phyloP scores from a whole-genome alignment of 148 eudicot genomes.

The Euryodendron excelsum region DNA sequence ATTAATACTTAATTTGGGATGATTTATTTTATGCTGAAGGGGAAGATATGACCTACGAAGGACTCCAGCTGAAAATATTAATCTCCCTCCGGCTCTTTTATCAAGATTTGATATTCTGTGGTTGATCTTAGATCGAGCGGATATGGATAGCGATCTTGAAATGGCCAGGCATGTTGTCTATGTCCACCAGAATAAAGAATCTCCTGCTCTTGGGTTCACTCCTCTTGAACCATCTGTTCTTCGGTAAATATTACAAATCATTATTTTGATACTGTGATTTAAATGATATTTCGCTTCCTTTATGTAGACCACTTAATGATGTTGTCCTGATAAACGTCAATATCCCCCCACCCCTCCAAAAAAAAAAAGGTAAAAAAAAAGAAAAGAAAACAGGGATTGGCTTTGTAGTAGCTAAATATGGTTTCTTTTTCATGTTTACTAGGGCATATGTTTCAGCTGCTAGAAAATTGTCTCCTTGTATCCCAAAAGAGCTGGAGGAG shows the following conservation, averaged over 20 bases:
- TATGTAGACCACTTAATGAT: not conserved
- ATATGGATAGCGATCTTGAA: conserved; percentile 98
- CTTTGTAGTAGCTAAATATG: too few relatives aligned
- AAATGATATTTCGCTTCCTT: not conserved
- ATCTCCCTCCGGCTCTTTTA: conserved; percentile 97
- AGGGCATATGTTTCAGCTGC: conserved; percentile 98
- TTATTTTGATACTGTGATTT: not conserved
- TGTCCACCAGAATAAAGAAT: conserved; percentile 92
- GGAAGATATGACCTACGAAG: conserved; percentile 97
- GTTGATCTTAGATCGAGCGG: conserved; percentile 94
- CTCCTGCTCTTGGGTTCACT: conserved; percentile 94
- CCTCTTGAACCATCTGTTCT: conserved; percentile 92
- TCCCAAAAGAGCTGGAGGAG: conserved; percentile 88
- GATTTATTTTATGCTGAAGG: conserved; percentile 47
- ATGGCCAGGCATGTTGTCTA: conserved; percentile 97
- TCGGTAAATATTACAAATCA: conserved; percentile 42
- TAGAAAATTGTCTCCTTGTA: conserved; percentile 71
- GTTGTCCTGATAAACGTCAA: not conserved
- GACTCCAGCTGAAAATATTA: conserved; percentile 98
- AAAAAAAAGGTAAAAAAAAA: not conserved
- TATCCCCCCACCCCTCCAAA: not conserved
- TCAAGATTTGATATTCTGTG: conserved; percentile 98
- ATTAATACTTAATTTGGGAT: not conserved
- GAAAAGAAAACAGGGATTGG: too few relatives aligned
- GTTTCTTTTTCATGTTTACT: conserved; percentile 18